Evolutionary conservation across 768 basidiomycete genomes (phyloP).

Genomic region (Epithele typhae): DNA sequence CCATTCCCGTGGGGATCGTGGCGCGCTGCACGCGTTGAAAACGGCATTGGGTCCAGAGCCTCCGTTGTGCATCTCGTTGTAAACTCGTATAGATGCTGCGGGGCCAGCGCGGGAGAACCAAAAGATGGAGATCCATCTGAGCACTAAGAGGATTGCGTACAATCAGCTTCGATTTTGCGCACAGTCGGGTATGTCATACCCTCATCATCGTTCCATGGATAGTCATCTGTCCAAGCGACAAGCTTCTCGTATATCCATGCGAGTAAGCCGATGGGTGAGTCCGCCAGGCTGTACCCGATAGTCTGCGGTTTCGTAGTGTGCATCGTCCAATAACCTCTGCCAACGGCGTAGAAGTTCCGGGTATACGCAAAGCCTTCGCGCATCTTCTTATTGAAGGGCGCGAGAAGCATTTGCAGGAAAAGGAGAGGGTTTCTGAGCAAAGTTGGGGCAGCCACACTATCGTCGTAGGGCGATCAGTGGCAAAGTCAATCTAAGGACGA

Average conservation of each 20-base stretch:
- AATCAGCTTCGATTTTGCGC: background rate
- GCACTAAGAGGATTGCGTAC: constrained; percentile 18
- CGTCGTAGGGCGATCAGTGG: no score
- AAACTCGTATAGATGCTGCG: constrained; percentile 27
- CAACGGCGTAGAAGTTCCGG: constrained; percentile 20
- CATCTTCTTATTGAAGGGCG: constrained; percentile 32
- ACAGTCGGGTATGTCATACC: constrained; percentile 33
- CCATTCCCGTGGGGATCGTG: constrained; percentile 25
- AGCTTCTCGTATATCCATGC: constrained; percentile 36
- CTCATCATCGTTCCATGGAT: constrained; percentile 58
- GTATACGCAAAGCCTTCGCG: constrained; percentile 23
- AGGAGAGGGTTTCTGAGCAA: constrained; percentile 4
- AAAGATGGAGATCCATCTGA: constrained; percentile 33
- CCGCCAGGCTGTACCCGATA: constrained; percentile 47
- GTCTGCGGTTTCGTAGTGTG: constrained; percentile 34
- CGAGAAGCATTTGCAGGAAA: constrained; percentile 18
- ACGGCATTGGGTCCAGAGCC: background rate
- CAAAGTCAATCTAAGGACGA: no score
- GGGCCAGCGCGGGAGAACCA: constrained; percentile 33
- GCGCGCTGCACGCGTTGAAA: constrained; percentile 1
- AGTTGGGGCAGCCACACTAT: no score
- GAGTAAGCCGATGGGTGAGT: constrained; percentile 51
- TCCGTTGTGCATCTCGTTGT: constrained; percentile 23
- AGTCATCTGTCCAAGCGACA: constrained; percentile 36
- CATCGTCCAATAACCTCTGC: constrained; percentile 28